These are phyloP conservation scores for Trypanosoma platydactyli DNA, from an alignment of 208 protist species.

Conservation along the genomic window DNA sequence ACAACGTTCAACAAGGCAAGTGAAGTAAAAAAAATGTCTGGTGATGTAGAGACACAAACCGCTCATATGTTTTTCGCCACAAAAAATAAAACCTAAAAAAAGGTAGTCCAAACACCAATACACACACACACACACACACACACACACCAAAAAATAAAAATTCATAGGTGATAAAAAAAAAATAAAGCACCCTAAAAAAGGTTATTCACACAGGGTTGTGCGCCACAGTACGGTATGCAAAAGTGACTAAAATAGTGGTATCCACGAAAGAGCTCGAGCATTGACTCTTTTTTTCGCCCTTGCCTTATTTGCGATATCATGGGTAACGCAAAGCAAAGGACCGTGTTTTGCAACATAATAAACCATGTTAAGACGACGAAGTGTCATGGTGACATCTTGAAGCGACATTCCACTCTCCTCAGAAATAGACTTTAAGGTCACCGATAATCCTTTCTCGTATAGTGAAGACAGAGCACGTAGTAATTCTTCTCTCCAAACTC, in stretches of 20 bases:
- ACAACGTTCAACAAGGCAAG: background rate
- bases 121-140: background rate
- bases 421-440: constrained; percentile 64
- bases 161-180: background rate
- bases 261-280: constrained; percentile 16
- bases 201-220: background rate
- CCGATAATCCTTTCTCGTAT: constrained; percentile 30
- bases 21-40: background rate
- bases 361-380: constrained; percentile 58
- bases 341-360: constrained; percentile 47
- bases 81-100: constrained; percentile 5
- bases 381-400: constrained; percentile 57
- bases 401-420: constrained; percentile 54
- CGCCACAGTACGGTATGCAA: constrained; percentile 26
- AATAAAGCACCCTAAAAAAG: constrained; percentile 6
- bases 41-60: background rate
- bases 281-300: constrained; percentile 17
- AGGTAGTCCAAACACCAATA: background rate
- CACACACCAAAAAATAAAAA: constrained; percentile 24
- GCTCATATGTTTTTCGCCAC: background rate
- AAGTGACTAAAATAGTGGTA: constrained; percentile 18
- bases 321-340: constrained; percentile 31
- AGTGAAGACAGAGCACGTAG: constrained; percentile 49
- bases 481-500: constrained; percentile 63
- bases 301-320: constrained; percentile 3